Evolutionary conservation across 2,329 filamentous ascomycete genomes (phyloP), one percentile per base, ranked within the genome.

Genomic region (Diplodia sapinea): DNA sequence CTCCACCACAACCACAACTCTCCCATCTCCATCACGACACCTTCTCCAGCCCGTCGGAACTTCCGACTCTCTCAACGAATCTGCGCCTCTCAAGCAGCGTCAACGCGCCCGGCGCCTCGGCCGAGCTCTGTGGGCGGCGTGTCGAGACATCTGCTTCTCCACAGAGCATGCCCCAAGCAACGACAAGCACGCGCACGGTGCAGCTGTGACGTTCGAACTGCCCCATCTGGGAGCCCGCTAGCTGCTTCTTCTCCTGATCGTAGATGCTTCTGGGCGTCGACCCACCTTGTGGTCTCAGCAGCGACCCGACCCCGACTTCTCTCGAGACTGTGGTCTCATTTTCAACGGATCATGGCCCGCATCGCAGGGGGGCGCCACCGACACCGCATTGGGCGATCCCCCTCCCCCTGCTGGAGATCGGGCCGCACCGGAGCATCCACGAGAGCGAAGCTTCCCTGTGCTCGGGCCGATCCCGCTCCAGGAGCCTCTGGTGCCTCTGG

Each of bases 371-470:
- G 33, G 8, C 54, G n/a, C 12, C 17, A 33, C 26, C 59, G 59
- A 36, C 59, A 63, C 59, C 59, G 59, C 59, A 63, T 51, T 63
- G 43, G 59, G 17, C n/a, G 43, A 63, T 63, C 59, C 17, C 29
- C 3, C 33, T 12, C 59, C 26, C 59, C 59, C 29, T 63, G 43
- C 47, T 38, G 57, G 29, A 50, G 57, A 62, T 36, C 57, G 57
- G 40, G 40, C 57, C 57, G 40, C 40, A 33, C n/a, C 57, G 40
- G 43, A 29, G 11, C 31, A 20, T 38, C 59, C 23, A 31, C 12
- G 17, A 17, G 29, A 4, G n/a, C 47, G 47, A 63, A 63, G 59
- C 59, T 63, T 51, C 38, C n/a, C 59, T 7, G 3, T 2, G 17
- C n/a, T 43, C 59, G 59, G 47, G n/a, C 59, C 59, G 47, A 63